phyloP scores from a whole-genome alignment of 2,329 filamentous ascomycete species.

The Colletotrichum lupini region DNA sequence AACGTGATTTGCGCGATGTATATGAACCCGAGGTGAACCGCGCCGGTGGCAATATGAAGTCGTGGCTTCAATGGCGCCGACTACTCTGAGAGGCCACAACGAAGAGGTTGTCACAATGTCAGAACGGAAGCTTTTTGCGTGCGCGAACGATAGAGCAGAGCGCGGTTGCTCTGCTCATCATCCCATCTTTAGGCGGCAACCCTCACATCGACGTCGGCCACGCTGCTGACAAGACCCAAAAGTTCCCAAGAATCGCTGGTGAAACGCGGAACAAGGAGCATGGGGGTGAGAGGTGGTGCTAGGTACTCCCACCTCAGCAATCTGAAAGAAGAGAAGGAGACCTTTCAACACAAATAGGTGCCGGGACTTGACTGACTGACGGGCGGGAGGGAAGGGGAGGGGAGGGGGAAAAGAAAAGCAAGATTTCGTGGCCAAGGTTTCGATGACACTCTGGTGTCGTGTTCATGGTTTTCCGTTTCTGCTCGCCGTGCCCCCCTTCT shows the following conservation, averaged over 20 bases:
- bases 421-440: conserved; percentile 6
- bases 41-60: neutral
- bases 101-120: too few relatives aligned
- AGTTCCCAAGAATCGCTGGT: neutral
- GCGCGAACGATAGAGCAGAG: neutral
- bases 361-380: neutral
- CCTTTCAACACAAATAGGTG: neutral
- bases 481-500: neutral
- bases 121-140: neutral
- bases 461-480: neutral
- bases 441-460: neutral
- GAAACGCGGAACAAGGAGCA: neutral
- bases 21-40: neutral
- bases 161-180: neutral
- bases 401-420: neutral
- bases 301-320: neutral
- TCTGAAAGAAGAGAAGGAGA: neutral
- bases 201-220: neutral
- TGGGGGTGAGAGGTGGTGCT: neutral
- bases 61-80: neutral
- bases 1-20: neutral
- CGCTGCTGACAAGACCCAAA: neutral
- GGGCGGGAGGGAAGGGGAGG: neutral
- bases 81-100: too few relatives aligned
- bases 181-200: neutral